Conservation (phyloP, 768 basidiomycete genomes). For the Amanita jacksonii region DNA sequence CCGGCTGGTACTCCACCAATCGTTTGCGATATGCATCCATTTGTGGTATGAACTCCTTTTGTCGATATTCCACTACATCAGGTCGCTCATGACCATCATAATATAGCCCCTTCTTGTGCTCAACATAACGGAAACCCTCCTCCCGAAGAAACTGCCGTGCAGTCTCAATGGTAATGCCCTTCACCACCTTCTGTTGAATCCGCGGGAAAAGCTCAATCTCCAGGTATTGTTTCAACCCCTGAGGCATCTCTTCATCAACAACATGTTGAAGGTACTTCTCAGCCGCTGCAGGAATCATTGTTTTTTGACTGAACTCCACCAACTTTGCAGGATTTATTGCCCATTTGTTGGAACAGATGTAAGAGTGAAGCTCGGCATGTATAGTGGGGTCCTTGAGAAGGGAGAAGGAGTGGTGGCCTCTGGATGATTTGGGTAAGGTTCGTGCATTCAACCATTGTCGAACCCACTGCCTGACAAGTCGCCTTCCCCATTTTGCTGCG, state of each 20-base stretch:
- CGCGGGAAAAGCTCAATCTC: slow-evolving; percentile 24
- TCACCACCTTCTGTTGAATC: slow-evolving; percentile 17
- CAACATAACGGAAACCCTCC: slow-evolving; percentile 19
- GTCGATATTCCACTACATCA: slow-evolving; percentile 21
- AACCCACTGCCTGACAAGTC: slow-evolving; percentile 18
- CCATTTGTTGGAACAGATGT: slow-evolving; percentile 26
- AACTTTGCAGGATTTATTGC: slow-evolving; percentile 24
- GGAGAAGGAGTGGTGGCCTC: slow-evolving; percentile 18
- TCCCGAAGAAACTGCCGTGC: slow-evolving; percentile 20
- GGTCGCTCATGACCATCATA: slow-evolving; percentile 22
- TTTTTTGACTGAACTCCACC: slow-evolving; percentile 15
- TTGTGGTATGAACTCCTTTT: slow-evolving; percentile 21
- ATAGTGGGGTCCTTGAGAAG: slow-evolving; percentile 20
- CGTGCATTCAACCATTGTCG: slow-evolving; percentile 16
- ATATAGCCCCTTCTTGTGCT: slow-evolving; percentile 18
- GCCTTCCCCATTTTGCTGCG: slow-evolving; percentile 20
- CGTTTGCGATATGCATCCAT: slow-evolving; percentile 14
- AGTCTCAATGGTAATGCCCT: slow-evolving; percentile 23
- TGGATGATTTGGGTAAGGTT: slow-evolving; percentile 17
- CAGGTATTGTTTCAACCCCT: slow-evolving; percentile 23
- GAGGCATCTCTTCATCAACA: slow-evolving; percentile 24
- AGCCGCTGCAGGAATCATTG: slow-evolving; percentile 18
- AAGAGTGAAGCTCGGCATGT: slow-evolving; percentile 19
- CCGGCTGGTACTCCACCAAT: slow-evolving; percentile 9
- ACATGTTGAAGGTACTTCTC: slow-evolving; percentile 20